phyloP scores from a whole-genome alignment of 805 yeast genomes.

The Tetrapisispora pingtungensis region DNA sequence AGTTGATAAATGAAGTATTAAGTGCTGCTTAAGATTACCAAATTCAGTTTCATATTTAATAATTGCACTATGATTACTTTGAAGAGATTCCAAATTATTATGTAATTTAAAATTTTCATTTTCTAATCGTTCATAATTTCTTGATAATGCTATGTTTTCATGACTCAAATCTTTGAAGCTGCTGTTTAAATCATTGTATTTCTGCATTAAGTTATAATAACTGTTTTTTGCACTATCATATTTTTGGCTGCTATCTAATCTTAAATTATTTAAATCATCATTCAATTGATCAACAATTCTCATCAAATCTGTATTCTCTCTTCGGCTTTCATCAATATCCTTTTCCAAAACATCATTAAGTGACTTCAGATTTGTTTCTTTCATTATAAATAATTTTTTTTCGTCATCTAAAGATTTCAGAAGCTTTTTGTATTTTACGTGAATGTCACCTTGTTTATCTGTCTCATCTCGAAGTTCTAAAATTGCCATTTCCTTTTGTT shows the following conservation, averaged over 20 bases:
- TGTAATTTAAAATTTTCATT: constrained; percentile 21
- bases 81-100: constrained; percentile 9
- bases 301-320: background rate
- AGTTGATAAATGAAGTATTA: constrained; percentile 39
- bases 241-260: constrained; percentile 20
- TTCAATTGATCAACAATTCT: constrained; percentile 12
- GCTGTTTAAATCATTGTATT: constrained; percentile 7
- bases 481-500: constrained; percentile 11
- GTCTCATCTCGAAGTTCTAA: constrained; percentile 3
- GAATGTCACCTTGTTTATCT: constrained; percentile 4
- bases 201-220: constrained; percentile 7
- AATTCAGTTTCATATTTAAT: constrained; percentile 20
- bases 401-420: constrained; percentile 9
- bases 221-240: constrained; percentile 18
- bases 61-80: constrained; percentile 5
- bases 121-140: constrained; percentile 12
- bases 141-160: constrained; percentile 6
- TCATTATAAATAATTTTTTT: constrained; percentile 10
- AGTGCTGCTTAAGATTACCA: constrained; percentile 35
- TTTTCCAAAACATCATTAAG: constrained; percentile 15
- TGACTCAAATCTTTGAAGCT: constrained; percentile 7
- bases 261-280: constrained; percentile 13
- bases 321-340: constrained; percentile 5
- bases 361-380: constrained; percentile 20
- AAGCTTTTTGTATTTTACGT: constrained; percentile 7